Evolutionary conservation across 2,329 filamentous ascomycete genomes (phyloP).

Genomic region (Exophiala viscosa): DNA sequence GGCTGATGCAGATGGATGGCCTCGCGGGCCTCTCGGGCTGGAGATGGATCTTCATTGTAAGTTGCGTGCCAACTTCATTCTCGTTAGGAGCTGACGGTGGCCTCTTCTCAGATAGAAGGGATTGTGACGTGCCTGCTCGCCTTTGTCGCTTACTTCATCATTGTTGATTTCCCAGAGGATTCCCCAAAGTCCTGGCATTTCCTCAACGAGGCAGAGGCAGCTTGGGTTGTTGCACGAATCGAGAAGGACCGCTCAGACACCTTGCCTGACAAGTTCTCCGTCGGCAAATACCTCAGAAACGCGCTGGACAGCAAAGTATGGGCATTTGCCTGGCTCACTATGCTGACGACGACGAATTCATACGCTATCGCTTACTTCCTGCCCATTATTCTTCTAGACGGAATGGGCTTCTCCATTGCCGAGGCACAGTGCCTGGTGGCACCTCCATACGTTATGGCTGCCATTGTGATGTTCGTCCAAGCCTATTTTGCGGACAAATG

Average conservation of each 20-base stretch:
- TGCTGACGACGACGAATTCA: conserved; percentile 60
- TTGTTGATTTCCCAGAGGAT: conserved; percentile 38
- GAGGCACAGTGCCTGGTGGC: conserved; percentile 68
- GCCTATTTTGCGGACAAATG: conserved; percentile 66
- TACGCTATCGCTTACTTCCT: conserved; percentile 79
- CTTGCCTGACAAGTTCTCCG: conserved; percentile 45
- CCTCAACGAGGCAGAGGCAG: conserved; percentile 28
- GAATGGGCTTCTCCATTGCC: conserved; percentile 63
- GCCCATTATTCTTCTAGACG: conserved; percentile 64
- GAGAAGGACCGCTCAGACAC: conserved; percentile 54
- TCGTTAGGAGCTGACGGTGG: no score
- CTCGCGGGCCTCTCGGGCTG: conserved; percentile 11
- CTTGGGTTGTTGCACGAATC: conserved; percentile 42
- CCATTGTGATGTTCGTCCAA: conserved; percentile 56
- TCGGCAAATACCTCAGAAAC: conserved; percentile 47
- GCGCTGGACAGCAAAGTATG: conserved; percentile 53
- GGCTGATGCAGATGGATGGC: conserved; percentile 36
- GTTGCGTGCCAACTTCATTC: not conserved
- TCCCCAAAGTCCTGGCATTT: conserved; percentile 33
- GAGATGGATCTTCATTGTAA: conserved; percentile 15
- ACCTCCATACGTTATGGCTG: conserved; percentile 63
- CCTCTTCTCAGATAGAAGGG: conserved; percentile 1
- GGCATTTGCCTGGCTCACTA: conserved; percentile 52
- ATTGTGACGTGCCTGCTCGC: conserved; percentile 25
- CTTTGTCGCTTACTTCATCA: conserved; percentile 31